Conservation (phyloP, 2,329 filamentous ascomycete species). For the Fusarium agapanthi region DNA sequence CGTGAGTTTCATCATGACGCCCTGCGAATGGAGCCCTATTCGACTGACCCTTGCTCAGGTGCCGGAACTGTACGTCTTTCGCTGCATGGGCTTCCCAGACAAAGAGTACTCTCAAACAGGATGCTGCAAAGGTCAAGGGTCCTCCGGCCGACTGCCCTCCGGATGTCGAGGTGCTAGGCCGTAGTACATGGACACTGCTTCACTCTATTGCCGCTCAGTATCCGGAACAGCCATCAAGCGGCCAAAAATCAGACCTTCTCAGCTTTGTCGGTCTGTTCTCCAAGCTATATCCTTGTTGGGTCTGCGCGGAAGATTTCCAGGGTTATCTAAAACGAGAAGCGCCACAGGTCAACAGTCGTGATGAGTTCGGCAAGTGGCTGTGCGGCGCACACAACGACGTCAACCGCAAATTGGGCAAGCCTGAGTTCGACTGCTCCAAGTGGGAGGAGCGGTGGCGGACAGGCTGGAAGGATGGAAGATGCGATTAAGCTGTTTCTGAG, state of each 20-base stretch:
- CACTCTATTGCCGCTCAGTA: constrained; percentile 92
- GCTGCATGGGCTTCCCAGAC: constrained; percentile 62
- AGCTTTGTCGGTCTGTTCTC: constrained; percentile 84
- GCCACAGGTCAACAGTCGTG: constrained; percentile 65
- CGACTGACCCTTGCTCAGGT: constrained; percentile 40
- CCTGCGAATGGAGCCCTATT: constrained; percentile 13
- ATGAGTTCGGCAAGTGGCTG: constrained; percentile 83
- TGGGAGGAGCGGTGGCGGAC: constrained; percentile 97
- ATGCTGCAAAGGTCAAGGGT: constrained; percentile 47
- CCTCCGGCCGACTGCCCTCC: constrained; percentile 79
- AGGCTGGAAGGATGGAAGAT: constrained; percentile 79
- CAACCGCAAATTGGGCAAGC: constrained; percentile 90
- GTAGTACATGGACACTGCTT: constrained; percentile 90
- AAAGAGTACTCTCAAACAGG: constrained; percentile 51
- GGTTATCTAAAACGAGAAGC: constrained; percentile 78
- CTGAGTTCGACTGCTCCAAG: constrained; percentile 83
- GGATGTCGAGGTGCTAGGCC: constrained; percentile 87
- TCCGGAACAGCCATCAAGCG: constrained; percentile 71
- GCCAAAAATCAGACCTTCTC: constrained; percentile 78
- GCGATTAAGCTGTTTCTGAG: constrained; percentile 55
- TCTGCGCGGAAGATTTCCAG: constrained; percentile 92
- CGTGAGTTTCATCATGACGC: constrained; percentile 62
- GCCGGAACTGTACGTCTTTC: constrained; percentile 47
- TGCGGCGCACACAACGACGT: constrained; percentile 89
- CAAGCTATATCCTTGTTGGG: constrained; percentile 93